Evolutionary conservation across 202 grass and related monocot genomes (phyloP).

Genomic region (Zoysia matrella): DNA sequence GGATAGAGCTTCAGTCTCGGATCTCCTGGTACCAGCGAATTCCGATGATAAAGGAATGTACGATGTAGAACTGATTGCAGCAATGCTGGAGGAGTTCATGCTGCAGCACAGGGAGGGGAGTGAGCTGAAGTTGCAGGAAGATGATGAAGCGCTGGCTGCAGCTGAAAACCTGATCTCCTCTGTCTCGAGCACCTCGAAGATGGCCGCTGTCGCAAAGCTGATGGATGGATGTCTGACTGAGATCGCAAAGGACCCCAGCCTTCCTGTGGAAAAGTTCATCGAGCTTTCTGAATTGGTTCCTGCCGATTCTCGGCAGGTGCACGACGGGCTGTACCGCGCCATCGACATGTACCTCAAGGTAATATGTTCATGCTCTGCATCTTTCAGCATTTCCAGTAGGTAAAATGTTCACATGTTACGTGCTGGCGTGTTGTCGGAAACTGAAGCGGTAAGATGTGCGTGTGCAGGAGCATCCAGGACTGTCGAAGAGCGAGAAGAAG

Average conservation of each 20-base stretch:
- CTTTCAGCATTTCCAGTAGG: neutral
- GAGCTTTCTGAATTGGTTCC: slow-evolving; percentile 63
- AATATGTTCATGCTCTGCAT: neutral
- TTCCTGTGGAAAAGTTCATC: slow-evolving; percentile 69
- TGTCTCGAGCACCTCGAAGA: slow-evolving; percentile 37
- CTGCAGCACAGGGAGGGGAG: slow-evolving; percentile 30
- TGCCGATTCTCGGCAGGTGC: slow-evolving; percentile 47
- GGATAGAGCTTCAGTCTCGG: slow-evolving; percentile 68
- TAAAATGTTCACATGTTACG: neutral
- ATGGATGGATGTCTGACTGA: slow-evolving; percentile 76
- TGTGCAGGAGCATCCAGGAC: slow-evolving; percentile 68
- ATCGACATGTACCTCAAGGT: slow-evolving; percentile 97
- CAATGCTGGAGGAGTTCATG: slow-evolving; percentile 76
- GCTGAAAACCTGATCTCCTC: neutral
- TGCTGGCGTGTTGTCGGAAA: neutral
- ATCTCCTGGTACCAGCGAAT: slow-evolving; percentile 70
- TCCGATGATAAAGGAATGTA: slow-evolving; percentile 43
- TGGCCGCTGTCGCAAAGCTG: slow-evolving; percentile 56
- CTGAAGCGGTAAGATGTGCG: neutral
- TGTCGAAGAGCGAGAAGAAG: slow-evolving; percentile 89
- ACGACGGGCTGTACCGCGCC: slow-evolving; percentile 86
- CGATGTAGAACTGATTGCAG: slow-evolving; percentile 59
- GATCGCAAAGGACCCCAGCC: slow-evolving; percentile 70
- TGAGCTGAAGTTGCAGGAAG: neutral
- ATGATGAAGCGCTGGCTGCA: slow-evolving; percentile 40